phyloP scores from a whole-genome alignment of 2,329 filamentous ascomycete genomes.

The Paraconiothyrium brasiliense region DNA sequence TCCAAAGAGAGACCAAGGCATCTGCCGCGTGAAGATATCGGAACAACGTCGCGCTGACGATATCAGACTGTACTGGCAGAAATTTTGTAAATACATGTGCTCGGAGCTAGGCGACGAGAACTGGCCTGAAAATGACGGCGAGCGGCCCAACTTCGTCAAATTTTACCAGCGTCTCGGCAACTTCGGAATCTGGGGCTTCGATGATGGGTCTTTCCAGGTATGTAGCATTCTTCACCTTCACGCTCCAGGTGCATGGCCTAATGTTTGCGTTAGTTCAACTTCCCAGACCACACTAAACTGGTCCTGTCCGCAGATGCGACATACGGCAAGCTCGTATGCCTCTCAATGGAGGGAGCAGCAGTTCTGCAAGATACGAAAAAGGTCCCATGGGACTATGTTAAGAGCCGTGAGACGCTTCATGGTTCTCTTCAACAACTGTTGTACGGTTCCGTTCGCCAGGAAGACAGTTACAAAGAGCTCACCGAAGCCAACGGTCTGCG shows the following conservation, averaged over 20 bases:
- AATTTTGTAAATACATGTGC: slow-evolving; percentile 76
- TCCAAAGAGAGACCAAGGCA: slow-evolving; percentile 67
- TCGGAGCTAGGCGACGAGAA: slow-evolving; percentile 54
- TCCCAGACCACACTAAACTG: slow-evolving; percentile 87
- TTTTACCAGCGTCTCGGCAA: slow-evolving; percentile 85
- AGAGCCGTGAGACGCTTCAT: slow-evolving; percentile 74
- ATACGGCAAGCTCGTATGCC: slow-evolving; percentile 80
- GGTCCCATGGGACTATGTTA: slow-evolving; percentile 71
- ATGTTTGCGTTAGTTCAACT: slow-evolving; percentile 72
- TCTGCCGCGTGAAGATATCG: slow-evolving; percentile 68
- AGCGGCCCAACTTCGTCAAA: slow-evolving; percentile 68
- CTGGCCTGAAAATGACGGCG: slow-evolving; percentile 59
- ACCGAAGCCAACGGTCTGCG: slow-evolving; percentile 76
- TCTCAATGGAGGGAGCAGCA: slow-evolving; percentile 74
- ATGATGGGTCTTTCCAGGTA: slow-evolving; percentile 80
- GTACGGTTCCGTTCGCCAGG: slow-evolving; percentile 63
- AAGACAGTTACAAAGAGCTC: slow-evolving; percentile 63
- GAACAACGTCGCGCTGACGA: slow-evolving; percentile 67
- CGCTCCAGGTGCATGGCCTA: slow-evolving; percentile 7
- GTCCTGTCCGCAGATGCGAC: slow-evolving; percentile 78
- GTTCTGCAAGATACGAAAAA: slow-evolving; percentile 70
- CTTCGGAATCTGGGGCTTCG: slow-evolving; percentile 83
- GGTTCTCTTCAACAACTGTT: slow-evolving; percentile 78
- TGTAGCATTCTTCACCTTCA: slow-evolving; percentile 23
- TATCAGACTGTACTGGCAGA: slow-evolving; percentile 70